Evolutionary conservation across 805 yeast genomes (phyloP), one percentile per base, ranked within the genome.

Genomic region (Torulaspora delbrueckii): DNA sequence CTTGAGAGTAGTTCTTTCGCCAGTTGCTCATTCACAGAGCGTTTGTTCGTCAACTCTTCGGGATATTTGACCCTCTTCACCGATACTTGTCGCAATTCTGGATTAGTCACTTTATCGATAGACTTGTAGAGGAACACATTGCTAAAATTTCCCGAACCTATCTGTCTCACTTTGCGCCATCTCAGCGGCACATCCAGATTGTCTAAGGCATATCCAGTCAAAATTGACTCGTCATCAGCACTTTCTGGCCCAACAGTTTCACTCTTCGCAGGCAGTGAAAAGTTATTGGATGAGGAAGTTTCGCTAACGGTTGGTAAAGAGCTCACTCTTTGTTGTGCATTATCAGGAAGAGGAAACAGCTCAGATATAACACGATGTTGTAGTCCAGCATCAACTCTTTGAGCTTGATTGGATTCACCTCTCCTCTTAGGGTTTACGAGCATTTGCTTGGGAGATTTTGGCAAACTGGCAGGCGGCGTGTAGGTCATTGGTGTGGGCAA

Each of bases 91-190:
- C 48, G 42, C 14, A 51, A 25, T 1, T 46, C 35, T 9, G 54
- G 35, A 12, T 47, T 32, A 4, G 39, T 43, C 28, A 22, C 27
- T 18, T 54, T 50, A 10, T 60, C 63, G 0, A 62, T 38, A 2
- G 66, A 55, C 32, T 63, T 62, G 5, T 77, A 84, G 12, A 77
- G 56, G 13, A 77, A 72, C 8, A 85, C 93, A 6, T 72, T 73
- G 60, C 88, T 81, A 62, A 84, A 85, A 24, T 81, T 76, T 0
- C 95, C 95, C 16, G 69, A 55, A 1, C 95, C 95, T 4, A 85
- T 69, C 35, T 74, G 69, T 37, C 61, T 65, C 0, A 66, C 42
- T 43, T 66, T 66, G 22, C 54, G 56, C 76, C 77, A 73, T 19
- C 47, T 40, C 19, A 56, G 19, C 1, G 52, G 43, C 5, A 45